phyloP scores from a whole-genome alignment of 1,284 basidiomycete species.

The Dichomitus squalens region DNA sequence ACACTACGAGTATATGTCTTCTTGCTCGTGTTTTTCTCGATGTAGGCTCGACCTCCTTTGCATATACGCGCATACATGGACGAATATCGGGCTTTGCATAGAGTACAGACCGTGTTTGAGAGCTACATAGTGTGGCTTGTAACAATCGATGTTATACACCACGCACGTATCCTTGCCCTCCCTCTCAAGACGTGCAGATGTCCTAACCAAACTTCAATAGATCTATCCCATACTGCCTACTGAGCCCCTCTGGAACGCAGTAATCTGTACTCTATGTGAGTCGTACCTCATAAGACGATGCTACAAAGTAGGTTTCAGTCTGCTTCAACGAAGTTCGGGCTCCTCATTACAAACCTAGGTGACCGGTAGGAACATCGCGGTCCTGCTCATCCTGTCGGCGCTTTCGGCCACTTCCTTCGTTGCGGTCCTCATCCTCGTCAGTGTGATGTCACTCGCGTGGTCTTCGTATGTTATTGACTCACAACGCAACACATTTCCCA shows the following conservation, averaged over 20 bases:
- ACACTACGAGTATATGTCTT: conserved; percentile 44
- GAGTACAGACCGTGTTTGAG: conserved; percentile 49
- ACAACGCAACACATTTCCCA: conserved; percentile 2
- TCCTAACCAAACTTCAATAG: conserved; percentile 32
- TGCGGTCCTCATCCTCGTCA: conserved; percentile 44
- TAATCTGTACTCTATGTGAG: conserved; percentile 49
- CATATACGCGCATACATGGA: too few relatives aligned
- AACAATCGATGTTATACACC: conserved; percentile 37
- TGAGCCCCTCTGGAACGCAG: conserved; percentile 49
- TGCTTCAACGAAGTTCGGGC: too few relatives aligned
- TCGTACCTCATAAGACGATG: conserved; percentile 49
- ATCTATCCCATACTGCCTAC: conserved; percentile 42
- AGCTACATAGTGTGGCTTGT: conserved; percentile 52
- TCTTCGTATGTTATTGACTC: not conserved
- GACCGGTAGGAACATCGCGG: conserved; percentile 40
- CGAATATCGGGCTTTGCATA: conserved; percentile 18
- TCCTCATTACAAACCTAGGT: conserved; percentile 34
- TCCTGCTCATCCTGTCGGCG: conserved; percentile 36
- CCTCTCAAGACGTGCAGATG: not conserved
- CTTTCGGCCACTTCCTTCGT: conserved; percentile 27
- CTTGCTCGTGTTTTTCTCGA: conserved; percentile 40
- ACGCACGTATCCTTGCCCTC: conserved; percentile 35
- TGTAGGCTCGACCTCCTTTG: conserved; percentile 40
- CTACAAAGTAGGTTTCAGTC: conserved; percentile 45
- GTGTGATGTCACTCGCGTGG: not conserved